phyloP scores from a whole-genome alignment of 192 early-diverging fungal species.

The Rhizoclosmatium globosum region DNA sequence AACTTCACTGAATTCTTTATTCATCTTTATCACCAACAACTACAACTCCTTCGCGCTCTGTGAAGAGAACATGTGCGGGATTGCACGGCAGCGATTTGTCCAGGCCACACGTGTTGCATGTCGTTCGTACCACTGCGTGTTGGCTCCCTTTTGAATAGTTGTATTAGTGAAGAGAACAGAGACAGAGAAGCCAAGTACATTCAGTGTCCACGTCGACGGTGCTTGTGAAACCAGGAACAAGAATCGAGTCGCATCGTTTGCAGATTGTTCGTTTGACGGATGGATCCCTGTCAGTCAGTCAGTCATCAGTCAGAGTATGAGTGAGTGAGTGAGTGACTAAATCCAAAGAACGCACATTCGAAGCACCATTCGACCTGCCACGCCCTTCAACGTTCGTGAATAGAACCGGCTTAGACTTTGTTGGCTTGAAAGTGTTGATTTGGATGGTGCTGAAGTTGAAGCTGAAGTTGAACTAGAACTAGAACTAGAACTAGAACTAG shows the following conservation, averaged over 20 bases:
- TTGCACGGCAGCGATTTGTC: not conserved
- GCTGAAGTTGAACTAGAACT: not conserved
- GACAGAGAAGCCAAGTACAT: too few species aligned
- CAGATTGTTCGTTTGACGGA: constrained; percentile 63
- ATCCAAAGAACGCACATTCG: constrained; percentile 53
- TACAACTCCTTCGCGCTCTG: constrained; percentile 10
- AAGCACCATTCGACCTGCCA: constrained; percentile 61
- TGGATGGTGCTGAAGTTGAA: not conserved
- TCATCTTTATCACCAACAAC: not conserved
- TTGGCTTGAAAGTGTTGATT: constrained; percentile 1
- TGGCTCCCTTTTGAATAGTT: not conserved
- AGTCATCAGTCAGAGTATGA: not conserved
- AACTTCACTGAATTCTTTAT: too few species aligned
- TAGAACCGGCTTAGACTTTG: constrained; percentile 55
- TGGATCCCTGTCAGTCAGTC: constrained; percentile 56
- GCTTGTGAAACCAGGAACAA: constrained; percentile 61
- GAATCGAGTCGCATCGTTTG: constrained; percentile 59
- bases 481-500: not conserved
- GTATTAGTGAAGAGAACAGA: not conserved
- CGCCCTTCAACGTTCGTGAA: constrained; percentile 53
- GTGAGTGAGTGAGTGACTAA: not conserved
- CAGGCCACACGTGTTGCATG: not conserved
- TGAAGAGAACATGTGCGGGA: constrained; percentile 11
- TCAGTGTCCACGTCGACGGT: constrained; percentile 39
- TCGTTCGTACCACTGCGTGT: not conserved